Base-by-base conservation (phyloP, 441 rosid species). In the Eutrema salsugineum region DNA sequence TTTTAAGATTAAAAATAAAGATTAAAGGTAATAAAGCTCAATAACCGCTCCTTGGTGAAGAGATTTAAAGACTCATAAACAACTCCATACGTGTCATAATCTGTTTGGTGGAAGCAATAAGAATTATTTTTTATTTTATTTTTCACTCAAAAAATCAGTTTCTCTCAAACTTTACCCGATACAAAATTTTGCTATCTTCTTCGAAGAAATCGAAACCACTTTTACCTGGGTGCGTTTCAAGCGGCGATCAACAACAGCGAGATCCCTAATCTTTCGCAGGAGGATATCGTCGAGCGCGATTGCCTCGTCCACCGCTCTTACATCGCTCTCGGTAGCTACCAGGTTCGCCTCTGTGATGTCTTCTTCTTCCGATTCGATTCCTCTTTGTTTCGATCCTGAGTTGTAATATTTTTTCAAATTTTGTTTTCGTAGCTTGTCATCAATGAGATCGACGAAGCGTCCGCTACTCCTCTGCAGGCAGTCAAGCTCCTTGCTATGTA, bases 171-270 rank as follows among this genome's bases (percentile, higher is more conserved):
- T n/a, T n/a, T n/a, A n/a, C n/a, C n/a, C n/a, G n/a, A n/a, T n/a
- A n/a, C n/a, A n/a, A n/a, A n/a, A n/a, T n/a, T n/a, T n/a, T n/a
- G n/a, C n/a, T n/a, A n/a, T n/a, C n/a, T n/a, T n/a, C n/a, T n/a
- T n/a, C n/a, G n/a, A n/a, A n/a, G n/a, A n/a, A n/a, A n/a, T n/a
- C n/a, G 94, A 63, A 94, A 90, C 88, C 82, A 76, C 66, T 91
- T 91, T 80, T 88, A 88, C 81, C 57, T 94, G 62, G 97, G 97
- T 32, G 95, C 94, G 6, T 90, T 85, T 67, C 99, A 91, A 82
- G 88, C 95, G 8, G 94, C 99, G 56, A 90, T 94, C 77, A 94
- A 91, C 88, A 85, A 78, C 85, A 84, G 97, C 77, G 90, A 91
- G 54, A 71, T 91, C 44, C 87, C 89, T 14, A 71, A 82, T 44